These are phyloP conservation scores for Starmerella sp. DNA, from an alignment of 805 yeast species.

Conservation along the genomic window DNA sequence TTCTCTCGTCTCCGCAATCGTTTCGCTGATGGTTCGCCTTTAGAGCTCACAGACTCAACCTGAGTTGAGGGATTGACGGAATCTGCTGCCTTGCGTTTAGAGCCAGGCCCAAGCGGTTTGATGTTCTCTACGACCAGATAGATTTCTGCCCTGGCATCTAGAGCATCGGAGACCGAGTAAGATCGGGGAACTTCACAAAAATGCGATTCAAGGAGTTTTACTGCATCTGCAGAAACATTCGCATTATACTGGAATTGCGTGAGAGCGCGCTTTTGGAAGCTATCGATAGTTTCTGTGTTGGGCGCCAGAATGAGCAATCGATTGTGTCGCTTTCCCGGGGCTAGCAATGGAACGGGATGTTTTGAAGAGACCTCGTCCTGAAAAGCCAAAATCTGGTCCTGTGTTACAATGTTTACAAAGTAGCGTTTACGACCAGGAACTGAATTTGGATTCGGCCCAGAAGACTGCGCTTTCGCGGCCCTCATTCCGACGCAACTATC, in stretches of 20 bases:
- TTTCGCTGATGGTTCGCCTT: neutral
- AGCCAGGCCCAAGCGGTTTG: neutral
- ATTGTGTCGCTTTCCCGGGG: neutral
- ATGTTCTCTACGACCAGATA: constrained; percentile 9
- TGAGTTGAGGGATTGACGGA: neutral
- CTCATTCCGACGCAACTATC: neutral
- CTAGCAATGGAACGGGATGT: neutral
- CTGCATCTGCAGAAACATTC: neutral
- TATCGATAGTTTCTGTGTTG: neutral
- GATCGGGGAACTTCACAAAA: constrained; percentile 9
- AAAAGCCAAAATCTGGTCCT: neutral
- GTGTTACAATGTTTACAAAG: constrained; percentile 1
- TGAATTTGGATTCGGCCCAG: neutral
- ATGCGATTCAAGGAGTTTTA: constrained; percentile 5
- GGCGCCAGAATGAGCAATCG: neutral
- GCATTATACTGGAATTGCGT: constrained; percentile 1
- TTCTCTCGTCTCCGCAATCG: neutral
- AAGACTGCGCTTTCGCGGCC: neutral
- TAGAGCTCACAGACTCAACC: neutral
- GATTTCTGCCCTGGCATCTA: neutral
- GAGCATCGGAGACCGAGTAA: neutral
- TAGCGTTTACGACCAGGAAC: neutral
- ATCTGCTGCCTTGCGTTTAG: neutral
- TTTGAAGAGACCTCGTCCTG: neutral
- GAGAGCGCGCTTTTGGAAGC: constrained; percentile 3